These are phyloP conservation scores for Calonectria leucothoes DNA, from an alignment of 2,329 filamentous ascomycete species.

Conservation along the genomic window DNA sequence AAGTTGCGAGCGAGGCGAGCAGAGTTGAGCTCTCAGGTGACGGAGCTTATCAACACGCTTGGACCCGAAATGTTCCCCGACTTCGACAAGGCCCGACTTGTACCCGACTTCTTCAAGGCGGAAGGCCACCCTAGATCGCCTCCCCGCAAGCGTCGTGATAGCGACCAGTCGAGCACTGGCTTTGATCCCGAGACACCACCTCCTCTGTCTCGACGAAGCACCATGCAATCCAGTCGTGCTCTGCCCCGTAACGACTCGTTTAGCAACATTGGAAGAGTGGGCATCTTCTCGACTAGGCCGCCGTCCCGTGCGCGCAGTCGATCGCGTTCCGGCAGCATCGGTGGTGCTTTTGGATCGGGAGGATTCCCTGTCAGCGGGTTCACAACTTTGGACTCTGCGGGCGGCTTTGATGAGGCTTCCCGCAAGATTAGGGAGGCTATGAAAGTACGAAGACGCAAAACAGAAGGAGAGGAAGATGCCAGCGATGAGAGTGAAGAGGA, in stretches of 20 bases:
- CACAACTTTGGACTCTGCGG: slow-evolving; percentile 73
- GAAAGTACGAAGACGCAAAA: slow-evolving; percentile 70
- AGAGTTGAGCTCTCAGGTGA: slow-evolving; percentile 83
- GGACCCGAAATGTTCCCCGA: slow-evolving; percentile 98
- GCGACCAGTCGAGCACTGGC: slow-evolving; percentile 58
- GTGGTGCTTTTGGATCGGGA: slow-evolving; percentile 69
- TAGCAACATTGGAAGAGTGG: slow-evolving; percentile 86
- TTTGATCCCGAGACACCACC: slow-evolving; percentile 53
- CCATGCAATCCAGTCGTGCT: slow-evolving; percentile 63
- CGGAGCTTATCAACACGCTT: slow-evolving; percentile 92
- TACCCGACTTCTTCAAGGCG: slow-evolving; percentile 64
- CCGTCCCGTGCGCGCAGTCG: slow-evolving; percentile 81
- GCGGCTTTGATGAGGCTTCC: slow-evolving; percentile 84
- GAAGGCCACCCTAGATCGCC: slow-evolving; percentile 42
- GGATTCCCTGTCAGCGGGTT: slow-evolving; percentile 78
- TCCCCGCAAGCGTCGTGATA: slow-evolving; percentile 55
- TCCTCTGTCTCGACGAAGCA: slow-evolving; percentile 60
- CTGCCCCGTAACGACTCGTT: slow-evolving; percentile 92
- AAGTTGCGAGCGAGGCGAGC: slow-evolving; percentile 79
- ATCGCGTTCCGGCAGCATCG: slow-evolving; percentile 76
- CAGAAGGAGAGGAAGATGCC: slow-evolving; percentile 50
- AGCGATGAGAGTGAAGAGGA: slow-evolving; percentile 57
- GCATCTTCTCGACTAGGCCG: slow-evolving; percentile 90
- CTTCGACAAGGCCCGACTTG: slow-evolving; percentile 82
- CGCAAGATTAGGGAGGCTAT: slow-evolving; percentile 88